Percentiles rank a stretch among this genome's conserved stretches.
These are phyloP conservation scores for Penicillium thymicola DNA, from an alignment of 2,329 filamentous ascomycete genomes.

Conservation along the genomic window DNA sequence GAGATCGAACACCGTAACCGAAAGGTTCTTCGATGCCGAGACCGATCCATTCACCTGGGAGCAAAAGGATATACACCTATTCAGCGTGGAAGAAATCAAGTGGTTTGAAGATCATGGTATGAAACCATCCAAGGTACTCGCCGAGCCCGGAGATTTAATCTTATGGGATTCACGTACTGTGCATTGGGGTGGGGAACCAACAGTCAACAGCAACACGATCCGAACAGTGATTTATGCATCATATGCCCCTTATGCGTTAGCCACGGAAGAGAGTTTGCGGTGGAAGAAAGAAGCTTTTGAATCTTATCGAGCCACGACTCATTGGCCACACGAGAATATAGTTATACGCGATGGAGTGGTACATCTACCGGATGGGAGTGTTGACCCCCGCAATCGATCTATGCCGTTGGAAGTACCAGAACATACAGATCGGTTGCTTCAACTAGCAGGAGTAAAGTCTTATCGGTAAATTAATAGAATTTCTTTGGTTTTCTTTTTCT, in stretches of 20 bases:
- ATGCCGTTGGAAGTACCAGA: slow-evolving; percentile 2
- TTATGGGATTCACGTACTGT: slow-evolving; percentile 31
- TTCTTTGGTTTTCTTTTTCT: not conserved
- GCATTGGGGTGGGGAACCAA: slow-evolving; percentile 22
- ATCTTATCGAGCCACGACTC: not conserved
- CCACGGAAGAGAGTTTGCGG: not conserved
- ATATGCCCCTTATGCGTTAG: slow-evolving; percentile 12
- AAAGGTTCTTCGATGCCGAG: slow-evolving; percentile 33
- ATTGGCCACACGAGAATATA: slow-evolving; percentile 7
- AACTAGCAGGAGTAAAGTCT: slow-evolving; percentile 1
- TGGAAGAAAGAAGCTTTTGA: slow-evolving; percentile 15
- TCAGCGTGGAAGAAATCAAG: slow-evolving; percentile 26
- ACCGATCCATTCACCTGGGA: slow-evolving; percentile 18
- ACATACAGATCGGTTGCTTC: not conserved
- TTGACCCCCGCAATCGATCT: slow-evolving; percentile 5
- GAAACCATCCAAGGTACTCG: slow-evolving; percentile 34
- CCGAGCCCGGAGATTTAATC: slow-evolving; percentile 47
- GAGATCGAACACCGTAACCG: slow-evolving; percentile 23
- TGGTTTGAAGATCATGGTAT: slow-evolving; percentile 31
- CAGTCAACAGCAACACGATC: slow-evolving; percentile 16
- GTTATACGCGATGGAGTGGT: not conserved
- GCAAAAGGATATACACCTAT: slow-evolving; percentile 18
- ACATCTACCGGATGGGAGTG: not conserved
- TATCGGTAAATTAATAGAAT: not conserved
- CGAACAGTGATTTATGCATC: slow-evolving; percentile 23